Evolutionary conservation across 805 yeast species (phyloP).

Genomic region (Vanderwaltozyma verrucispora): DNA sequence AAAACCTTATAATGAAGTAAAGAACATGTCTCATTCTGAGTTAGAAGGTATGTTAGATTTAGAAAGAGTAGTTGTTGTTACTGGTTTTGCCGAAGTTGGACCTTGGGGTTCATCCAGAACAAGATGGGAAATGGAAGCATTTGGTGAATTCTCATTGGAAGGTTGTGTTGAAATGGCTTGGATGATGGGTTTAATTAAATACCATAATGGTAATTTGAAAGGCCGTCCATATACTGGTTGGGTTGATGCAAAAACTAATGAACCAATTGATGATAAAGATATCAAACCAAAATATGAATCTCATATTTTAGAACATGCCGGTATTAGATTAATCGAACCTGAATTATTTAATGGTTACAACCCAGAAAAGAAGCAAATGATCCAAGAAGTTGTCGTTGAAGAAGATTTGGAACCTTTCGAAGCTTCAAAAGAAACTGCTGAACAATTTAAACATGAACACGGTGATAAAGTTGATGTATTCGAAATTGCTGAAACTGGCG

Average conservation of each 20-base stretch:
- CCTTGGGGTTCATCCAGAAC: conserved; percentile 99
- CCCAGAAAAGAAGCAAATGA: conserved; percentile 84
- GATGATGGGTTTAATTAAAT: conserved; percentile 97
- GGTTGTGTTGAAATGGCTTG: conserved; percentile 99
- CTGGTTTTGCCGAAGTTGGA: conserved; percentile 98
- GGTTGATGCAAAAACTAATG: conserved; percentile 90
- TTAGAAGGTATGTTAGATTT: conserved; percentile 87
- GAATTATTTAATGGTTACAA: conserved; percentile 90
- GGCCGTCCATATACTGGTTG: conserved; percentile 85
- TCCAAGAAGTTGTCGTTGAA: conserved; percentile 94
- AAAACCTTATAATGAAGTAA: conserved; percentile 66
- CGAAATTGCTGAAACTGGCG: conserved; percentile 82
- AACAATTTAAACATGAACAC: conserved; percentile 86
- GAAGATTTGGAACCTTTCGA: conserved; percentile 96
- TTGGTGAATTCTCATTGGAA: conserved; percentile 89
- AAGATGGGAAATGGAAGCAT: conserved; percentile 98
- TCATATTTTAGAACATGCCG: conserved; percentile 82
- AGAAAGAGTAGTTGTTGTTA: conserved; percentile 85
- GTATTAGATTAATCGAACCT: conserved; percentile 95
- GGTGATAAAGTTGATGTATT: conserved; percentile 90
- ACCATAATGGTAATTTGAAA: conserved; percentile 65
- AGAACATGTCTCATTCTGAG: conserved; percentile 51
- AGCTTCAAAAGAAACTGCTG: conserved; percentile 90
- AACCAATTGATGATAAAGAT: conserved; percentile 91
- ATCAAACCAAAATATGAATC: conserved; percentile 87